Evolutionary conservation across 2,329 filamentous ascomycete species (phyloP).

Genomic region (Truncatella angustata): DNA sequence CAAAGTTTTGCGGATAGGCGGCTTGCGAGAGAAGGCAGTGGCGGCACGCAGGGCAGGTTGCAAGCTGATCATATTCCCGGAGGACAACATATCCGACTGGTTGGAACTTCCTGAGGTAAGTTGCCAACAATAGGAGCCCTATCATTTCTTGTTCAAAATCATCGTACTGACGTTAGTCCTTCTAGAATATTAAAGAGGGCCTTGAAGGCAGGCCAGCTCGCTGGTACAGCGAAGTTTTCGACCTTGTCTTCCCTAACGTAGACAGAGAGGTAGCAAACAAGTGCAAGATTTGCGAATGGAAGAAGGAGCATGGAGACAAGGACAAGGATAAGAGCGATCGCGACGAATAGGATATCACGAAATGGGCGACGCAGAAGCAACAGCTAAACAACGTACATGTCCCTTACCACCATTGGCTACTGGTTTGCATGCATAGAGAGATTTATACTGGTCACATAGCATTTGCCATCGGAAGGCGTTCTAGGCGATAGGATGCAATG

Average conservation of each 20-base stretch:
- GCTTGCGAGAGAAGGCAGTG: slow-evolving; percentile 94
- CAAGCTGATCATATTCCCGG: slow-evolving; percentile 90
- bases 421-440: slow-evolving; percentile 22
- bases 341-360: slow-evolving; percentile 19
- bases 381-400: slow-evolving; percentile 11
- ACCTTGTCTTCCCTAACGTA: slow-evolving; percentile 81
- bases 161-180: slow-evolving; percentile 20
- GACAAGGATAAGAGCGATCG: slow-evolving; percentile 34
- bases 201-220: slow-evolving; percentile 86
- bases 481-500: slow-evolving; percentile 20
- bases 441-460: slow-evolving; percentile 17
- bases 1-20: slow-evolving; percentile 93
- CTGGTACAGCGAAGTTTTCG: slow-evolving; percentile 94
- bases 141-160: too few relatives aligned
- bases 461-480: slow-evolving; percentile 24
- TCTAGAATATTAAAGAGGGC: slow-evolving; percentile 94
- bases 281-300: slow-evolving; percentile 63
- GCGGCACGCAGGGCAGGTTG: slow-evolving; percentile 89
- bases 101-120: slow-evolving; percentile 92
- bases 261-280: slow-evolving; percentile 71
- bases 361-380: slow-evolving; percentile 13
- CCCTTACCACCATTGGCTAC: slow-evolving; percentile 16
- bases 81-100: slow-evolving; percentile 96
- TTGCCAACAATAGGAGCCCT: too few relatives aligned
- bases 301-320: slow-evolving; percentile 45